Base-by-base conservation (phyloP, 139 green algal species). In the Edaphochlamys debaryana region DNA sequence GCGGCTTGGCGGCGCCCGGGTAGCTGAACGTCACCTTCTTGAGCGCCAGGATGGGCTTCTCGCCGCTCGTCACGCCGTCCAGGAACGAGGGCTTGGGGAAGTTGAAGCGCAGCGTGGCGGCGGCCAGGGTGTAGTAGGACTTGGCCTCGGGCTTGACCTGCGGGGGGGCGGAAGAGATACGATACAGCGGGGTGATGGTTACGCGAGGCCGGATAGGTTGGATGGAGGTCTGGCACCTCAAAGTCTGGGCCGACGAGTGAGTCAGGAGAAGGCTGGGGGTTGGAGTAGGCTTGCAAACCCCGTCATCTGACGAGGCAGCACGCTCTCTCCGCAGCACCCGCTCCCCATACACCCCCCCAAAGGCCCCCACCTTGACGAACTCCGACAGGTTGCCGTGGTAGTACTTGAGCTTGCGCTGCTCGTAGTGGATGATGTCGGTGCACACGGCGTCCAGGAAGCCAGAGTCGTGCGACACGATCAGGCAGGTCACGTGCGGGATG, bases 401-500 rank as follows among this genome's bases (percentile, higher is more conserved):
- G 60, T 87, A 86, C 76, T 88, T 92, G 40, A 98, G 91, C 92
- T 94, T 95, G 76, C 92, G 89, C 69, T 87, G 91, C 92, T 98
- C 91, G 79, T 97, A 97, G 89, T 97, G 93, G 72, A 95, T 94
- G 86, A 98, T 98, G 92, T 95, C 87, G 30, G 94, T 96, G 90
- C 93, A 96, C 40, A 95, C 91, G 62, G 89, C 86, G 90, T 98
- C 94, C 68, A 97, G 90, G 94, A 98, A 97, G 77, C 89, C 88
- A 3, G 90, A 95, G 91, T 98, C 95, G 88, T 98, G 95, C 1
- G 94, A 97, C 20, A 98, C 95, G 56, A 97, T 94, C 86, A 98
- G 94, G 84, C 84, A 92, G 42, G 95, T 97, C 23, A 96, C 90
- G 54, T 89, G 79, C 27, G 86, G 89, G 30, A 82, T 73, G 37